Evolutionary conservation across 352 stramenopile genomes (phyloP), one percentile per base, ranked within the genome.

Genomic region (Globisporangium iwayamae): DNA sequence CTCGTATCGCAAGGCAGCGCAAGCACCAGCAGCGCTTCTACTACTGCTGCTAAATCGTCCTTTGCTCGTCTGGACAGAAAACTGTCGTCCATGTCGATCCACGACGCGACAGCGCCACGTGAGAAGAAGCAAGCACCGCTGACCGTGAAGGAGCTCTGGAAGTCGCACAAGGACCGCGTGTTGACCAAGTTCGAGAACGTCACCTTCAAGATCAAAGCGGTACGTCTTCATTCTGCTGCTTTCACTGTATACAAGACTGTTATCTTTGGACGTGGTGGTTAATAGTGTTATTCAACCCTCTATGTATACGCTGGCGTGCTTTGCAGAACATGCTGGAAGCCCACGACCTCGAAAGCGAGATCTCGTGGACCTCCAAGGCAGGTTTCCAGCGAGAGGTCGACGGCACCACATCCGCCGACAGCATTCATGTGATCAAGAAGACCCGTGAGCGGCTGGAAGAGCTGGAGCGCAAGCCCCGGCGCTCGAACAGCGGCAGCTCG

Each of bases 191-290:
- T 82, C 32, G 74, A 74, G 20, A 73, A 83, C 28, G 67, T 89
- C 48, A 90, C 74, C 39, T 93, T 91, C 66, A 81, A 81, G 54
- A 91, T 93, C 65, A 87, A 92, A 70, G 79, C 81, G 68, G 78
- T 87, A 46, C 52, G 76, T 69, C 3, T 18, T 11, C 1, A 2
- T 32, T 22, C 9, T 28, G 6, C 22, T 28, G 30, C 11, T 59
- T 20, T 1, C 6, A 48, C 20, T 30, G 10, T 50, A 61, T 16
- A 36, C 20, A 20, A 28, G n/a, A 34, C 30, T 59, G 3, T 13
- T 22, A 18, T 10, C 13, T 4, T 38, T n/a, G 2, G 4, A 14
- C n/a, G 8, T 38, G 25, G 6, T 18, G 9, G 25, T 16, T 45
- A 3, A 28, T 11, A 16, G 18, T 18, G 28, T 13, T 34, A 20